phyloP scores from a whole-genome alignment of 768 basidiomycete species.

The Pseudohyphozyma bogoriensis region DNA sequence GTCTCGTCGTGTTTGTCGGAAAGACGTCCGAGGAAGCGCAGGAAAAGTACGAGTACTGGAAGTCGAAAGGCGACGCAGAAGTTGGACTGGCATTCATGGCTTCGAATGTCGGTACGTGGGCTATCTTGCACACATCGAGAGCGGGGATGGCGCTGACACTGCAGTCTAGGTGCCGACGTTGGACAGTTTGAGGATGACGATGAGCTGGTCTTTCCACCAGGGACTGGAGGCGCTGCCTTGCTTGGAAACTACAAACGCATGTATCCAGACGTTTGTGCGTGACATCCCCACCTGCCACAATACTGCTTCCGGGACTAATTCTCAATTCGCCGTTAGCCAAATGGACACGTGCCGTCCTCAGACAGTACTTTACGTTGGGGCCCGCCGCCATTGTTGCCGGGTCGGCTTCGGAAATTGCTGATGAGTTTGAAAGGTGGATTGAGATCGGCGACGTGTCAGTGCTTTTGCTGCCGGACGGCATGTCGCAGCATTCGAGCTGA shows the following conservation, averaged over 20 bases:
- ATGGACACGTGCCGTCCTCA: not conserved
- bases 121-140: not conserved
- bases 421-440: conserved; percentile 1
- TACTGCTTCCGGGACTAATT: not conserved
- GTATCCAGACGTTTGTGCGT: not conserved
- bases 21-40: not conserved
- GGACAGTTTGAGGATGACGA: not conserved
- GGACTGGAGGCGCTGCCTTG: not conserved
- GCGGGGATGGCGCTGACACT: no score
- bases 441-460: conserved; percentile 4
- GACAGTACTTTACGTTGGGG: not conserved
- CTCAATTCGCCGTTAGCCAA: not conserved
- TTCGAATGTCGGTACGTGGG: not conserved
- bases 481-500: no score
- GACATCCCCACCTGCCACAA: no score
- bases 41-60: conserved; percentile 5
- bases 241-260: not conserved
- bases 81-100: not conserved
- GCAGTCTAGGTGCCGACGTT: not conserved
- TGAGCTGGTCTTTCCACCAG: not conserved
- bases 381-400: not conserved
- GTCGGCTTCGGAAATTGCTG: not conserved
- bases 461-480: no score
- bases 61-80: not conserved
- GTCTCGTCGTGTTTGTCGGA: not conserved